These are phyloP conservation scores for Stachybotrys chlorohalonatus DNA, from an alignment of 2,329 filamentous ascomycete species.

Conservation along the genomic window DNA sequence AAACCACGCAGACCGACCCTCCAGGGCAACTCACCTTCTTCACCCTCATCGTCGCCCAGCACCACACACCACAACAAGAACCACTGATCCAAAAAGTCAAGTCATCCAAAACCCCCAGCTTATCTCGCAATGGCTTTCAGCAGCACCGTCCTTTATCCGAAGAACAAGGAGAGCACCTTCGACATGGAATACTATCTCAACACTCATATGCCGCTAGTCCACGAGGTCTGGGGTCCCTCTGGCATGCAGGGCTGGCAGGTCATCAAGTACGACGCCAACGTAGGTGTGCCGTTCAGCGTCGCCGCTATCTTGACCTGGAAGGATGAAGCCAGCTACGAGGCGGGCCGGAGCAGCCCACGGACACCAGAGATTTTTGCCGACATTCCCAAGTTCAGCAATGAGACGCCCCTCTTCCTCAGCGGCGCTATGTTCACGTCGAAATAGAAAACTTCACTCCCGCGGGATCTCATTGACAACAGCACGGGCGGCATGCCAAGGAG, in stretches of 20 bases:
- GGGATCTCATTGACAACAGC: too few relatives aligned
- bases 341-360: neutral
- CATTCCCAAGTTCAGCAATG: slow-evolving; percentile 21
- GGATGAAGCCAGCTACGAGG: slow-evolving; percentile 12
- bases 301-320: slow-evolving; percentile 21
- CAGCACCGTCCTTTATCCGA: slow-evolving; percentile 29
- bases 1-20: too few relatives aligned
- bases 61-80: too few relatives aligned
- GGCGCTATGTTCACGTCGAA: neutral
- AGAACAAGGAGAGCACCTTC: slow-evolving; percentile 25
- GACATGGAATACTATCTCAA: slow-evolving; percentile 39
- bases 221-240: slow-evolving; percentile 23
- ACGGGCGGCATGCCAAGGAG: too few relatives aligned
- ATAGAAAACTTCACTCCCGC: neutral
- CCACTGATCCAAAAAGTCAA: too few relatives aligned
- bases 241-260: slow-evolving; percentile 29
- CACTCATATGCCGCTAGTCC: slow-evolving; percentile 35
- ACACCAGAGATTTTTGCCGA: slow-evolving; percentile 18
- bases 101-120: neutral
- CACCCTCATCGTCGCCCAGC: too few relatives aligned
- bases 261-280: slow-evolving; percentile 13
- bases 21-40: too few relatives aligned
- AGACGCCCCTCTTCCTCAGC: slow-evolving; percentile 3
- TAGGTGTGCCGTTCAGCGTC: slow-evolving; percentile 10
- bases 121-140: slow-evolving; percentile 6